Conservation (phyloP, 2,329 filamentous ascomycete genomes). For the Scolecobasidium constrictum region DNA sequence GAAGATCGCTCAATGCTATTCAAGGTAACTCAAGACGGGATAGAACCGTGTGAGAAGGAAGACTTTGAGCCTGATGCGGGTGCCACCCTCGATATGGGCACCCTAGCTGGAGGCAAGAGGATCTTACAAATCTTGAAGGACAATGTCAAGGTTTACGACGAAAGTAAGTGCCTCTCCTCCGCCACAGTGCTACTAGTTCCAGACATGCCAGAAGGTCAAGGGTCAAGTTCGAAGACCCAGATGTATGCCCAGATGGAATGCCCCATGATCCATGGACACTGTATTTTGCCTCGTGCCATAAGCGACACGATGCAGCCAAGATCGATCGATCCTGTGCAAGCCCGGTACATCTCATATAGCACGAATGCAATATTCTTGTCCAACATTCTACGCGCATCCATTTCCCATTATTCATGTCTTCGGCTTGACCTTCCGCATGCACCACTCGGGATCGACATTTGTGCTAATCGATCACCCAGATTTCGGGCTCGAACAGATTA, state of each 20-base stretch:
- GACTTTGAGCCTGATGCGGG: constrained; percentile 90
- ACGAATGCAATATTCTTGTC: constrained; percentile 5
- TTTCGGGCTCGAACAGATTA: constrained; percentile 78
- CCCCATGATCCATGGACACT: no score
- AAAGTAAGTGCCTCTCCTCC: constrained; percentile 48
- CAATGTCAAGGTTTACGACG: constrained; percentile 84
- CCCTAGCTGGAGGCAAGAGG: constrained; percentile 66
- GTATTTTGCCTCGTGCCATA: no score
- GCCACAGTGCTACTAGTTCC: no score
- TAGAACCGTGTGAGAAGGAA: constrained; percentile 46
- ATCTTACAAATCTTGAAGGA: constrained; percentile 81
- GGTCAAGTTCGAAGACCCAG: no score
- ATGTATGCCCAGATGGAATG: no score
- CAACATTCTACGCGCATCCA: neutral
- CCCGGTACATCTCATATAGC: constrained; percentile 1
- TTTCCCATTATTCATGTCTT: neutral
- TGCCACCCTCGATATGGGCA: constrained; percentile 74
- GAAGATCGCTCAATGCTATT: constrained; percentile 68
- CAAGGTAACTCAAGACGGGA: neutral
- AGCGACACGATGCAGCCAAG: no score
- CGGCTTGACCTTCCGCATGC: neutral
- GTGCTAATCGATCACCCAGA: no score
- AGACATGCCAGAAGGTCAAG: no score
- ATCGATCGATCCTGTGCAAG: no score
- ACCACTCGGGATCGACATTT: no score